Base-by-base conservation (phyloP, 1,139 yeast species). In the Pichia sp. region DNA sequence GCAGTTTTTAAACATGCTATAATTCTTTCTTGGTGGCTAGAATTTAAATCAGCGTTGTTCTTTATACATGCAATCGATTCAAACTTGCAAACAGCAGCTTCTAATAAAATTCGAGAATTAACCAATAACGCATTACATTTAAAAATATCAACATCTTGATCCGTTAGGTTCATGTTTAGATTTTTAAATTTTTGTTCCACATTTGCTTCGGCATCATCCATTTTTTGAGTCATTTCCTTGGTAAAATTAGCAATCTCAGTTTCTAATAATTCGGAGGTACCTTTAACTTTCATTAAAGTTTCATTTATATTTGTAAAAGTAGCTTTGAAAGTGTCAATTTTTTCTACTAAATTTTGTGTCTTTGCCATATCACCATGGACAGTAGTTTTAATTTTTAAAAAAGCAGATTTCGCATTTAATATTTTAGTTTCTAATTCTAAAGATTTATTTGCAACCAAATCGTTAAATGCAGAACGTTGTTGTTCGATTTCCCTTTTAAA, bases 101-200 rank as follows among this genome's bases (percentile, higher is more conserved):
- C 61, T 35, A 58, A 49, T 30, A 60, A 37, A n/a, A 55, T 48
- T 42, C 58, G 53, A 8, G 63, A 49, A 38, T 56, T 52, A 1
- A 51, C 25, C 6, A 59, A 43, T 42, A 57, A 39, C 2, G 58
- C 39, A 36, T 54, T 53, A 33, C 62, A 52, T 43, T 59, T 61
- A 40, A 48, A 53, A 10, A 58, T 29, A 26, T 55, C 58, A 28
- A 58, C 42, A 12, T 53, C 51, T 22, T 51, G 45, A 11, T 46
- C 24, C 23, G 53, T 57, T 30, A 49, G 38, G 4, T 49, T 50
- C 20, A 42, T 48, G 6, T 41, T 37, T 24, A 57, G 40, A 7
- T 25, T 24, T 1, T n/a, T 4, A 24, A 29, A 30, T 6, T 8
- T 30, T 37, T 56, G 55, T 34, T 52, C 52, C 4, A 55, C 11